A percentile compares a stretch with the other conserved stretches of the same genome.
phyloP scores from a whole-genome alignment of 441 rosid species.

The Rhodomyrtus psidioides region DNA sequence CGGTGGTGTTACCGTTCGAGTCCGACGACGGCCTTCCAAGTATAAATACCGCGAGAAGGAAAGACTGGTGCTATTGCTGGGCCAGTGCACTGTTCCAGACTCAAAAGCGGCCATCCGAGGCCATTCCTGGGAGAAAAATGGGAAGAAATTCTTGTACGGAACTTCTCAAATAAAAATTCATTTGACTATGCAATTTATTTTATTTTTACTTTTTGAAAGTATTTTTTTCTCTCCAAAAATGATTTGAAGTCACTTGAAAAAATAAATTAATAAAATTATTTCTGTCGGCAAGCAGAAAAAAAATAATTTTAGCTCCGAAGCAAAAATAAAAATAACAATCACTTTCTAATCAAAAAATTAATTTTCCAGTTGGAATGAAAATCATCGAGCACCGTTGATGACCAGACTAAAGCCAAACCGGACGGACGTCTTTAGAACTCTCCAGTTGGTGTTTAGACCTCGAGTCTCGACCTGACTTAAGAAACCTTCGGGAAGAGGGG shows the following conservation, averaged over 20 bases:
- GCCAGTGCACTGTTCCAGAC: neutral
- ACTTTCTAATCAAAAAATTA: too few relatives aligned
- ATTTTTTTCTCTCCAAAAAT: too few relatives aligned
- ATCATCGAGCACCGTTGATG: neutral
- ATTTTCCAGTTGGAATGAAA: neutral
- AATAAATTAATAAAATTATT: too few relatives aligned
- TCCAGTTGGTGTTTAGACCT: neutral
- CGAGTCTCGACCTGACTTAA: neutral
- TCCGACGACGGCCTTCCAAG: neutral
- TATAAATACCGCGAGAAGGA: neutral
- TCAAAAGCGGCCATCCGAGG: neutral
- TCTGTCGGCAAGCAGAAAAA: too few relatives aligned
- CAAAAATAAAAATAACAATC: too few relatives aligned
- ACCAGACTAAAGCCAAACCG: neutral
- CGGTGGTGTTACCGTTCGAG: neutral
- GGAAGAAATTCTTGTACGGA: neutral
- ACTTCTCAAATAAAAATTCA: too few relatives aligned
- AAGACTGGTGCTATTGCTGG: neutral
- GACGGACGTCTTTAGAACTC: neutral
- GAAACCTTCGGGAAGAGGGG: neutral
- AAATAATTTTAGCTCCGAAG: too few relatives aligned
- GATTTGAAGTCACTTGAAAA: too few relatives aligned
- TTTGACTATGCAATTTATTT: too few relatives aligned
- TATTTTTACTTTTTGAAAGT: too few relatives aligned
- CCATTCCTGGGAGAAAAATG: neutral